Base-by-base conservation (phyloP, 2,329 filamentous ascomycete species). In the Aspergillus uvarum region DNA sequence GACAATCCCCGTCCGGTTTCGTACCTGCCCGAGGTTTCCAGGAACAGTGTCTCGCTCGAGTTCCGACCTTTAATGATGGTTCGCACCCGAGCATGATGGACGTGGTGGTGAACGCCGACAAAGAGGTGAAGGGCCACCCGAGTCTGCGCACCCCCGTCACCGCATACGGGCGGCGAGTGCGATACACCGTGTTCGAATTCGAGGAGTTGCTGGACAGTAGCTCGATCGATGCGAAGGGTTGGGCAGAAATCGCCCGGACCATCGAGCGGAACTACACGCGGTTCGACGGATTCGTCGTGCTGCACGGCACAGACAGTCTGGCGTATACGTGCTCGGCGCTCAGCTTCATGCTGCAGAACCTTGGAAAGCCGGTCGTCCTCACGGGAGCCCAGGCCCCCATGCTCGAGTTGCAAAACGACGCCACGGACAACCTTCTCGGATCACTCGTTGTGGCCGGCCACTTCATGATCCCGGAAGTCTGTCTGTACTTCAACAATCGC, bases 401-500 rank as follows among this genome's bases (percentile, higher is more conserved):
- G 83, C 89, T 95, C 68, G 88, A 93, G 62, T 85, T 96, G 26
- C 92, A 96, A 76, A 95, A 90, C 54, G 93, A 97, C 74, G 93
- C 92, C 10, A 90, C 92, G 42, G 92, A 96, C 78, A 97, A 96
- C 70, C 83, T 97, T 12, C 84, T 96, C 5, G 91, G 91, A 21
- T 93, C 91, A 1, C 83, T 96, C 70, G 92, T 96, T 71, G 89
- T 96, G 58, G 93, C 93, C 3, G 92, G 92, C 35, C 95, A 95
- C 61, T 96, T 96, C 72, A 90, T 92, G 79, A 91, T 97, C 59
- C 92, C 93, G 0, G 93, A 96, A 74, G 93, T 97, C 56, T 93
- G 91, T 73, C 83, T 97, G 38, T 96, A 96, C 80, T 97, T 97
- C 82, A 91, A 95, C 76, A 90, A 96, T 79, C 91, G 88, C 66